Percentiles rank a stretch among this genome's conserved stretches.
Evolutionary conservation across 441 rosid species (phyloP).

Genomic region (Brassica balearica): DNA sequence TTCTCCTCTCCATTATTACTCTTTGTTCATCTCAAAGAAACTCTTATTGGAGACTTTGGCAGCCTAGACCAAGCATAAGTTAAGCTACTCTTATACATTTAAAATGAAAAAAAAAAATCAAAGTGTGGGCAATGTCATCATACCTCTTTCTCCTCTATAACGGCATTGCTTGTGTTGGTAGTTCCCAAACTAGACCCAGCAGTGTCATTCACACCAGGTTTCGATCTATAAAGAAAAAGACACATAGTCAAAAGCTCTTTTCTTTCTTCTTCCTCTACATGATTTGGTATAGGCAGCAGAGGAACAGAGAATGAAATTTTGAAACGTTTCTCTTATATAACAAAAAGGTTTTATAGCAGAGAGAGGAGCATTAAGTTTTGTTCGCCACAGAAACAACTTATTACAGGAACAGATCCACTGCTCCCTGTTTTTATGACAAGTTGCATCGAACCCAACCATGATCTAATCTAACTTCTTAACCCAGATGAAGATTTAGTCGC

Average conservation of each 20-base stretch:
- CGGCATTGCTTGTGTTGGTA: constrained; percentile 77
- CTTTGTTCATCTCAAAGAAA: no score
- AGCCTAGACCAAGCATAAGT: no score
- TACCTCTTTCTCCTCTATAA: constrained; percentile 51
- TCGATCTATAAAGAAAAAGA: constrained; percentile 53
- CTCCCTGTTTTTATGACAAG: constrained; percentile 20
- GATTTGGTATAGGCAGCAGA: neutral
- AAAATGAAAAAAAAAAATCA: no score
- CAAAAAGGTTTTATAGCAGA: neutral
- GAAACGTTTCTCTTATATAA: constrained; percentile 1
- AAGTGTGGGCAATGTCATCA: neutral
- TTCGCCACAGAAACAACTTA: constrained; percentile 31
- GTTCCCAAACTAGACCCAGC: constrained; percentile 86
- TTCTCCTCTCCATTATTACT: no score
- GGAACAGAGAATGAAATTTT: neutral
- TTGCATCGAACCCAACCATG: constrained; percentile 17
- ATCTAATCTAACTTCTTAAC: constrained; percentile 26
- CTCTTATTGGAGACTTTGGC: no score
- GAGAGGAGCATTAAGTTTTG: neutral
- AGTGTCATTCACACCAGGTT: constrained; percentile 72
- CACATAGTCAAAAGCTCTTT: neutral
- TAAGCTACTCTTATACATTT: no score
- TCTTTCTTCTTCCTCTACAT: neutral
- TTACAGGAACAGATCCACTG: constrained; percentile 23
- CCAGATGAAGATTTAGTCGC: neutral